Evolutionary conservation across 1,139 yeast genomes (phyloP).

Genomic region (Petasospora rhodanensis): DNA sequence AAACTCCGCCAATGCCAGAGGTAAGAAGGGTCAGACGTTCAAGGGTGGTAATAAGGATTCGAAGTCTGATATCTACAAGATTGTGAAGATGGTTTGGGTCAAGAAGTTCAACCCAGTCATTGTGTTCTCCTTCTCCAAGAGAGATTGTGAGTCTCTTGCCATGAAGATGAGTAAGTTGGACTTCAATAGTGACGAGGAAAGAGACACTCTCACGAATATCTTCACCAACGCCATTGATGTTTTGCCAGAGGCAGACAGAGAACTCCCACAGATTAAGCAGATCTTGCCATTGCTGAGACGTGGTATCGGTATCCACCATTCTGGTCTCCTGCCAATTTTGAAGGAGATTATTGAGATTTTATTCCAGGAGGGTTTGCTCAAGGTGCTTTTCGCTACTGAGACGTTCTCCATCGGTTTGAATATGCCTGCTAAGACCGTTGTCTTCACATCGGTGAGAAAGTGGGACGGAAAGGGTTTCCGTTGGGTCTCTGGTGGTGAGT

Average conservation of each 20-base stretch:
- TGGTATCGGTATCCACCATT: conserved; percentile 98
- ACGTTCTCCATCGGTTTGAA: conserved; percentile 97
- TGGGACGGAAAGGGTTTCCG: conserved; percentile 98
- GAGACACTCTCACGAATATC: conserved; percentile 82
- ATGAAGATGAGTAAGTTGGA: conserved; percentile 92
- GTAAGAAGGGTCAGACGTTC: conserved; percentile 78
- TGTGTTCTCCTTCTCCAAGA: conserved; percentile 92
- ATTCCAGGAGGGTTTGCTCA: conserved; percentile 93
- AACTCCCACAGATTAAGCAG: conserved; percentile 89
- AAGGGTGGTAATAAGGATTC: conserved; percentile 87
- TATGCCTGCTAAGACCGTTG: conserved; percentile 98
- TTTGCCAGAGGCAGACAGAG: conserved; percentile 85
- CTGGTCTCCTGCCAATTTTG: conserved; percentile 90
- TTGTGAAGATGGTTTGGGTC: conserved; percentile 95
- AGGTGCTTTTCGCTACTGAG: conserved; percentile 95
- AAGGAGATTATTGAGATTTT: conserved; percentile 96
- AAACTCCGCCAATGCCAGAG: conserved; percentile 50
- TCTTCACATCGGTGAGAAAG: conserved; percentile 93
- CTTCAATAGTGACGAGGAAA: conserved; percentile 88
- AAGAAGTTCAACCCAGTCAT: conserved; percentile 96
- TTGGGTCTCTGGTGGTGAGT: conserved; percentile 99
- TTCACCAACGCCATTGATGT: conserved; percentile 84
- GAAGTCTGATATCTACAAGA: conserved; percentile 89
- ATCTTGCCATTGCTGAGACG: conserved; percentile 82
- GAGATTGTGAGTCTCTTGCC: conserved; percentile 94